Percentiles rank a stretch among this genome's conserved stretches.
Conservation (phyloP, 108 stramenopile species). For the Nannochloropsis granulata region DNA sequence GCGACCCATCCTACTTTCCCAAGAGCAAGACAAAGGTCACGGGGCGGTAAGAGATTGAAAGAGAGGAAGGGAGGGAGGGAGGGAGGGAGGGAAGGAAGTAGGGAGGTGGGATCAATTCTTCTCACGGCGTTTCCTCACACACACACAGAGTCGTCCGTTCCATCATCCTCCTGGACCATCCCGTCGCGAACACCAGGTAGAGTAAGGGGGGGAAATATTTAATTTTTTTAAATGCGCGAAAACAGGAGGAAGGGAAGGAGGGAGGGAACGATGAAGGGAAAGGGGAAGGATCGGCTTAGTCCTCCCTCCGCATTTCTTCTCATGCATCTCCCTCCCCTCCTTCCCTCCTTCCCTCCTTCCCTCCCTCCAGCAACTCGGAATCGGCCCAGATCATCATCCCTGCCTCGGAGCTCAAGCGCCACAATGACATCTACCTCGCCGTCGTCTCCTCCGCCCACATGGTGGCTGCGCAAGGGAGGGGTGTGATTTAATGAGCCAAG, state of each 20-base stretch:
- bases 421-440: conserved; percentile 94
- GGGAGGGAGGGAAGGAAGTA: conserved; percentile 8
- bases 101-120: conserved; percentile 18
- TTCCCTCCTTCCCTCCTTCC: neutral
- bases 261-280: neutral
- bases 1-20: conserved; percentile 92
- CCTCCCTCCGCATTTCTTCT: neutral
- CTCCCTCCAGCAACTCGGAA: conserved; percentile 38
- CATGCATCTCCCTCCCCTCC: neutral
- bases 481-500: neutral
- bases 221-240: neutral
- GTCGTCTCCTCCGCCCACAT: conserved; percentile 53
- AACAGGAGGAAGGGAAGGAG: neutral
- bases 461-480: conserved; percentile 44
- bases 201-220: conserved; percentile 4
- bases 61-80: neutral
- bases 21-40: conserved; percentile 23
- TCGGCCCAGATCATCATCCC: conserved; percentile 95
- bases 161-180: conserved; percentile 94
- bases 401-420: conserved; percentile 69
- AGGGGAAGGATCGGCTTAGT: neutral
- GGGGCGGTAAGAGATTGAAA: neutral
- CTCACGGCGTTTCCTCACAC: neutral
- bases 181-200: conserved; percentile 68
- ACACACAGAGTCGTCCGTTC: conserved; percentile 71